Evolutionary conservation across 2,329 filamentous ascomycete species (phyloP), one percentile per base, ranked within the genome.

Genomic region (Sarocladium strictum): DNA sequence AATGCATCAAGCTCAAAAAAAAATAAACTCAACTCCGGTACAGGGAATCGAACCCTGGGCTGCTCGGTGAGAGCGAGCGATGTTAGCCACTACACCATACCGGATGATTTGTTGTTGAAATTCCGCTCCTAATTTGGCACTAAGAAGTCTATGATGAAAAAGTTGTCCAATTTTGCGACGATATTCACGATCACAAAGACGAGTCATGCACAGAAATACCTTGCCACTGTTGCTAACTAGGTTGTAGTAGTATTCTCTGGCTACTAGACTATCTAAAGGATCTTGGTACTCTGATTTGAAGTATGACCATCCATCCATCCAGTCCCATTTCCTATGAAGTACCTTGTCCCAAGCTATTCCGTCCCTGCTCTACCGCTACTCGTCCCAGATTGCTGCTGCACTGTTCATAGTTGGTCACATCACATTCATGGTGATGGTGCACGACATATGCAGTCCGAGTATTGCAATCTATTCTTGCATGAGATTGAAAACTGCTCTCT

Each of bases 71-170:
- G 65, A 67, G 64, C 64, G 65, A 67, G 64, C 65, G 65, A 67
- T 67, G 65, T 66, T 67, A 66, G 64, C 65, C 65, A 66, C 64
- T 67, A 67, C 64, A 67, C 65, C 65, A 67, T 66, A 66, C 62
- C 64, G 65, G 65, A 67, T 60, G 21, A 38, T 26, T 26, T 53
- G 33, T 53, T 35, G 49, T 49, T 49, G 49, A 52, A 52, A 19
- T 6, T 19, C 23, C 11, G 23, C 43, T n/a, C 11, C 45, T 29
- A 50, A n/a, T 50, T 50, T 50, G n/a, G 9, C 5, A 7, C 45
- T 29, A 32, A 19, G 45, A 23, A 14, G 24, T 23, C 29, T 32
- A 32, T 6, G 12, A 32, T n/a, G 15, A 9, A 10, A 15, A 15
- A n/a, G 15, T 6, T 32, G 29, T 32, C 29, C 29, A 32, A n/a